phyloP scores from a whole-genome alignment of 495 filamentous ascomycete genomes.

The Talaromyces liani region DNA sequence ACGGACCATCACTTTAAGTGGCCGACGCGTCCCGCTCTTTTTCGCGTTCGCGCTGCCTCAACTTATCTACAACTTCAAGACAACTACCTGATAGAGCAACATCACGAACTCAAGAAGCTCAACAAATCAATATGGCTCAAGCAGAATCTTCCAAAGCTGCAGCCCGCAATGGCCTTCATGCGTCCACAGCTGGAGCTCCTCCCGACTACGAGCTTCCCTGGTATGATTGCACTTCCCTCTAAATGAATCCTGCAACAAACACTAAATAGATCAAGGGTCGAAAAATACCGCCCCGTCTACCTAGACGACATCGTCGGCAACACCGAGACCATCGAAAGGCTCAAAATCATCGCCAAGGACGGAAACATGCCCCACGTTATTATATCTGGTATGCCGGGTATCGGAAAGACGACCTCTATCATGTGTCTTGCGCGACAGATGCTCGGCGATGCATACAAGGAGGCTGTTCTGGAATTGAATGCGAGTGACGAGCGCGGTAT shows the following conservation, averaged over 20 bases:
- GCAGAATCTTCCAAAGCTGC: constrained; percentile 74
- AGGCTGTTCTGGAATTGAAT: constrained; percentile 94
- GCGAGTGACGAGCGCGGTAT: constrained; percentile 96
- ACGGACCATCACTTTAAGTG: neutral
- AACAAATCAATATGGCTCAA: constrained; percentile 32
- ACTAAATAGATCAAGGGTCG: constrained; percentile 59
- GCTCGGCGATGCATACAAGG: constrained; percentile 91
- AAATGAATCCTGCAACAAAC: neutral
- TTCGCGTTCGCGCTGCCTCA: neutral
- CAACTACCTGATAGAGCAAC: neutral
- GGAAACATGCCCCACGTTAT: constrained; percentile 99
- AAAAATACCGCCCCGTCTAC: constrained; percentile 93
- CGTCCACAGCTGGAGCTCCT: constrained; percentile 52
- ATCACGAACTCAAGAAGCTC: neutral
- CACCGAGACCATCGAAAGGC: constrained; percentile 89
- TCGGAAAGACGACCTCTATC: constrained; percentile 97
- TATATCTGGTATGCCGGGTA: constrained; percentile 98
- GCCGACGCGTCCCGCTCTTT: neutral
- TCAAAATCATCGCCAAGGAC: constrained; percentile 98
- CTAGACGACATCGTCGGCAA: constrained; percentile 98
- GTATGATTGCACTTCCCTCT: constrained; percentile 36
- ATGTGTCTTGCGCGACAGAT: constrained; percentile 89
- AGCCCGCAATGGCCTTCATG: constrained; percentile 57
- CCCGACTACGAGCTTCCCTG: constrained; percentile 86
- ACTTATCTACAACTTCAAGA: neutral